A percentile compares a stretch with the other conserved stretches of the same genome.
Evolutionary conservation across 768 basidiomycete genomes (phyloP).

Genomic region (Lactifluus pinguis): DNA sequence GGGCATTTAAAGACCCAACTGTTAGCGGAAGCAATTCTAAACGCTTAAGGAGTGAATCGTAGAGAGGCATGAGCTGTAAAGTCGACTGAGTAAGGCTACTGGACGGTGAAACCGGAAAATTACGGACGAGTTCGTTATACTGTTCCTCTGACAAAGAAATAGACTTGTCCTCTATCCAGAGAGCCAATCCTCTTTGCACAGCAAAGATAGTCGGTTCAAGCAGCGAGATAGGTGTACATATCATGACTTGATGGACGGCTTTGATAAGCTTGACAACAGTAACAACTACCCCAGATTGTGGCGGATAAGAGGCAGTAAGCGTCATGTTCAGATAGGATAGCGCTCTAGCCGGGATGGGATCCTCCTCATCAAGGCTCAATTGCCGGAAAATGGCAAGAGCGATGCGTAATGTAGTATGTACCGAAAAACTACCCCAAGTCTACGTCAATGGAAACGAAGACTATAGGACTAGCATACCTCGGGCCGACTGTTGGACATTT

Average conservation of each 20-base stretch:
- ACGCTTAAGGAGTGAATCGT: constrained; percentile 2
- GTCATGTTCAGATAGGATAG: not conserved
- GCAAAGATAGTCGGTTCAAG: not conserved
- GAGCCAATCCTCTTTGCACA: constrained; percentile 1
- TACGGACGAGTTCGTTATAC: constrained; percentile 8
- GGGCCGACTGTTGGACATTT: constrained; percentile 1
- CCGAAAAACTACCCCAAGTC: not conserved
- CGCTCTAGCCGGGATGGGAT: not conserved
- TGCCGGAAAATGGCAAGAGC: constrained; percentile 1
- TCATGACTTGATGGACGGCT: not conserved
- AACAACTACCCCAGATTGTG: not conserved
- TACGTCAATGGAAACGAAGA: not conserved
- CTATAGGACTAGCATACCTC: not conserved
- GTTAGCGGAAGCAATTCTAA: not conserved
- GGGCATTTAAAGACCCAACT: not conserved
- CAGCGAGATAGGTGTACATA: not conserved
- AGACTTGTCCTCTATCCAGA: constrained; percentile 13
- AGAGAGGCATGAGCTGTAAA: constrained; percentile 6
- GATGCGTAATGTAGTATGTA: constrained; percentile 1
- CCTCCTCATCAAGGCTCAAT: not conserved
- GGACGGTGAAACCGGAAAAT: not conserved
- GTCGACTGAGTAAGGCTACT: not conserved
- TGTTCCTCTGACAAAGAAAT: not conserved
- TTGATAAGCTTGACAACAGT: not conserved
- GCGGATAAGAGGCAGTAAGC: constrained; percentile 5